Base-by-base conservation (phyloP, 345 rosid species). In the Abelmoschus esculentus region DNA sequence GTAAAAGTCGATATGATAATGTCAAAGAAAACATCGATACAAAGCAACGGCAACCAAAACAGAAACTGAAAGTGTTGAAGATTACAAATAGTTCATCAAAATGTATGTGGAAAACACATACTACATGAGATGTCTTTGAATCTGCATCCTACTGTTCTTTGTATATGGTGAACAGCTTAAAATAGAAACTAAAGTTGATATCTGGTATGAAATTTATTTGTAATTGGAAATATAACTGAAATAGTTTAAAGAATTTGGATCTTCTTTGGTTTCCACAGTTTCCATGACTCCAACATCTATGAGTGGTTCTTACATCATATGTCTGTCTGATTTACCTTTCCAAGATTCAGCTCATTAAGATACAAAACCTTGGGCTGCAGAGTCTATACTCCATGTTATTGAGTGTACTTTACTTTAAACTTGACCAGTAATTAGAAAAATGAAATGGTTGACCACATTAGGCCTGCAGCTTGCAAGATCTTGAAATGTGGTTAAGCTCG, bases 1-100 rank as follows among this genome's bases (percentile, higher is more conserved):
- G 98, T 93, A 19, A 91, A 85, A 75, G 98, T 88, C 22, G 98
- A 93, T 34, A 53, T 93, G 53, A 58, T 13, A 26, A 6, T 44
- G 70, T 62, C 71, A 72, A 50, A 59, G 63, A 77, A 7, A 72
- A 72, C 6, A 34, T 34, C 55, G 7, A 18, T 4, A 56, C 36
- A 67, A 85, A 76, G 66, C 77, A 77, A 69, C 66, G 69, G 2
- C 84, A 70, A 26, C 74, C 54, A 2, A 85, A 82, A 61, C 85
- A 77, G 69, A 84, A 69, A 78, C 85, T 75, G 69, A 83, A 69
- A 78, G 75, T 87, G 65, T 72, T 86, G 53, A 82, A 81, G 79
- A 75, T 87, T 38, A 66, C 78, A 50, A 60, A 75, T 54, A 70
- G 79, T 61, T 78, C 85, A 17, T 47, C 84, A 12, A 82, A 78